phyloP scores from a whole-genome alignment of 2,329 filamentous ascomycete species.

The Pseudogymnoascus sp. region DNA sequence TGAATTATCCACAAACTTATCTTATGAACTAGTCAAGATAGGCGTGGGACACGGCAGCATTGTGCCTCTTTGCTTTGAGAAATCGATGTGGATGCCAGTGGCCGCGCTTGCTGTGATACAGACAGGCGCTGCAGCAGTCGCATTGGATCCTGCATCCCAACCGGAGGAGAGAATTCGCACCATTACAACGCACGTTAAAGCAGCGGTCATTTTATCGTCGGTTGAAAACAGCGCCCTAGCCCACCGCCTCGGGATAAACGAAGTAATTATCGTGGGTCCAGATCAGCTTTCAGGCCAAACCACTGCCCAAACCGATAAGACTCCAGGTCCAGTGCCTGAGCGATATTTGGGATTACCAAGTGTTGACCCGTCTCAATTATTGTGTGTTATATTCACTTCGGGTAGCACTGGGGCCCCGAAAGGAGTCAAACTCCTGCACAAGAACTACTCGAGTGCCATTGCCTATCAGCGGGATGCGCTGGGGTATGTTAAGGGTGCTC shows the following conservation, averaged over 20 bases:
- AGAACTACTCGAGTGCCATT: neutral
- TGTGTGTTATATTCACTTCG: slow-evolving; percentile 12
- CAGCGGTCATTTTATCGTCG: neutral
- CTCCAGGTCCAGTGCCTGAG: neutral
- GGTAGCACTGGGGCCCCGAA: slow-evolving; percentile 16
- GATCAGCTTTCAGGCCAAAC: neutral
- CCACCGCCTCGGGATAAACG: neutral
- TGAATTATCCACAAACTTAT: slow-evolving; percentile 3
- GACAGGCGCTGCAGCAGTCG: slow-evolving; percentile 24
- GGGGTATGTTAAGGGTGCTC: neutral
- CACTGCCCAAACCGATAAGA: neutral
- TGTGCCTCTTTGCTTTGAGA: slow-evolving; percentile 27
- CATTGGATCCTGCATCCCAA: slow-evolving; percentile 26
- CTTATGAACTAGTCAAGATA: neutral
- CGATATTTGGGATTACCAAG: neutral
- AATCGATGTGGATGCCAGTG: slow-evolving; percentile 23
- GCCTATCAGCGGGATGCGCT: neutral
- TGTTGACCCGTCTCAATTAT: neutral
- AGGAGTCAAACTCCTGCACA: slow-evolving; percentile 9
- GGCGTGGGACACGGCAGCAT: slow-evolving; percentile 5
- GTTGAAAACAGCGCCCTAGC: neutral
- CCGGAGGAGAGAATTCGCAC: slow-evolving; percentile 17
- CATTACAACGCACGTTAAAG: neutral
- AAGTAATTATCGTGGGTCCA: neutral
- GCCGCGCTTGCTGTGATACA: slow-evolving; percentile 26